A percentile compares a stretch with the other conserved stretches of the same genome.
phyloP scores from a whole-genome alignment of 2,329 filamentous ascomycete genomes.

The Fusarium anthophilum region DNA sequence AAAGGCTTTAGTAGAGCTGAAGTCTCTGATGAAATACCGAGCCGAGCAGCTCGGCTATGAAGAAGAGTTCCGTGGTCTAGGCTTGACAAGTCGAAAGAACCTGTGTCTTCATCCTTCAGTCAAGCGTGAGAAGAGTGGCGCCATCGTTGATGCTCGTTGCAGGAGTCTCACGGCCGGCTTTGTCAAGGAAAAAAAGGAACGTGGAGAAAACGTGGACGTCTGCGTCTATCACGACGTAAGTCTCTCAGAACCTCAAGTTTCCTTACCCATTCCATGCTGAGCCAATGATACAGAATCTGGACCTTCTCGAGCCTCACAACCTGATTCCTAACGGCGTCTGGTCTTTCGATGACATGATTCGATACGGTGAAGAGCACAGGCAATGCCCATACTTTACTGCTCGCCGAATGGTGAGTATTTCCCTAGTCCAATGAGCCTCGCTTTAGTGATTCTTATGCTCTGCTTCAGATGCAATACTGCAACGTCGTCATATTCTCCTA shows the following conservation, averaged over 20 bases:
- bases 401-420: slow-evolving; percentile 78
- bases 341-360: slow-evolving; percentile 88
- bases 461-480: slow-evolving; percentile 88
- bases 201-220: slow-evolving; percentile 91
- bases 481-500: slow-evolving; percentile 99
- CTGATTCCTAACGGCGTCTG: slow-evolving; percentile 94
- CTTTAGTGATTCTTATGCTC: not conserved
- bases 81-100: slow-evolving; percentile 96
- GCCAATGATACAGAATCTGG: slow-evolving; percentile 73
- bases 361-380: slow-evolving; percentile 93
- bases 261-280: slow-evolving; percentile 8
- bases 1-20: slow-evolving; percentile 92
- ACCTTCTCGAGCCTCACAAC: slow-evolving; percentile 93
- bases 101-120: slow-evolving; percentile 95
- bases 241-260: not conserved
- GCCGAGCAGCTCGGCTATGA: slow-evolving; percentile 86
- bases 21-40: slow-evolving; percentile 94
- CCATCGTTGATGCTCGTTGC: slow-evolving; percentile 94
- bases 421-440: not conserved
- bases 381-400: slow-evolving; percentile 98
- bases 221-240: slow-evolving; percentile 93
- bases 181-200: slow-evolving; percentile 96
- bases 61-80: slow-evolving; percentile 93
- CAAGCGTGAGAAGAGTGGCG: slow-evolving; percentile 94
- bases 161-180: slow-evolving; percentile 96